Conservation (phyloP, 805 yeast species). For the Kodamaea kaohsiungensis region DNA sequence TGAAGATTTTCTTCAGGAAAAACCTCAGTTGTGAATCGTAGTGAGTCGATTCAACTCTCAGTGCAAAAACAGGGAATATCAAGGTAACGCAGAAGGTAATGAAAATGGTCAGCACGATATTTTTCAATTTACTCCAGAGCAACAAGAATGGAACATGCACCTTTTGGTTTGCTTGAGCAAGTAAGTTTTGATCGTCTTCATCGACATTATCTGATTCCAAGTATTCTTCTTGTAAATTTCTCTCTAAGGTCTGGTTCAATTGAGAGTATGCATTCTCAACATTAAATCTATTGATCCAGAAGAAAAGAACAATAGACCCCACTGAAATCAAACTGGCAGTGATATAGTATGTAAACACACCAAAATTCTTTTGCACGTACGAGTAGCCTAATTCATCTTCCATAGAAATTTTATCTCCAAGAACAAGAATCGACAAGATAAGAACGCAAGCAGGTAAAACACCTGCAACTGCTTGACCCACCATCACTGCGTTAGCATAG, state of each 20-base stretch:
- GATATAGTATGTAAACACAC: conserved; percentile 47
- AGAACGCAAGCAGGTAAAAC: conserved; percentile 81
- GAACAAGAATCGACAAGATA: conserved; percentile 51
- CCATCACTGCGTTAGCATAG: conserved; percentile 87
- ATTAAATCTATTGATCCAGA: conserved; percentile 31
- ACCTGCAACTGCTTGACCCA: conserved; percentile 94
- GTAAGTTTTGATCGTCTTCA: not conserved
- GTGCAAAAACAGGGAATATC: conserved; percentile 88
- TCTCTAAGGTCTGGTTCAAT: conserved; percentile 4
- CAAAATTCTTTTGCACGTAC: conserved; percentile 38
- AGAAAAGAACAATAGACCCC: conserved; percentile 42
- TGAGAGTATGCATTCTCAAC: conserved; percentile 14
- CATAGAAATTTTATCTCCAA: conserved; percentile 28
- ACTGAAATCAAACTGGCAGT: conserved; percentile 52
- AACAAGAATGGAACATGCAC: conserved; percentile 57
- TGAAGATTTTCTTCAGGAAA: conserved; percentile 49
- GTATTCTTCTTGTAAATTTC: not conserved
- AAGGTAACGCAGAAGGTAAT: conserved; percentile 73
- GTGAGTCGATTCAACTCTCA: conserved; percentile 55
- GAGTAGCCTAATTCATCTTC: conserved; percentile 15
- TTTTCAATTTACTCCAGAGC: conserved; percentile 62
- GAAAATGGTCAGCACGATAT: conserved; percentile 69
- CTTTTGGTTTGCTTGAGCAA: conserved; percentile 17
- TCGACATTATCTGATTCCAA: not conserved
- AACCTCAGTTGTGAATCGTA: conserved; percentile 31